Percentiles rank a stretch among this genome's conserved stretches.
Evolutionary conservation across 2,329 filamentous ascomycete species (phyloP).

Genomic region (Tolypocladium pustulatum): DNA sequence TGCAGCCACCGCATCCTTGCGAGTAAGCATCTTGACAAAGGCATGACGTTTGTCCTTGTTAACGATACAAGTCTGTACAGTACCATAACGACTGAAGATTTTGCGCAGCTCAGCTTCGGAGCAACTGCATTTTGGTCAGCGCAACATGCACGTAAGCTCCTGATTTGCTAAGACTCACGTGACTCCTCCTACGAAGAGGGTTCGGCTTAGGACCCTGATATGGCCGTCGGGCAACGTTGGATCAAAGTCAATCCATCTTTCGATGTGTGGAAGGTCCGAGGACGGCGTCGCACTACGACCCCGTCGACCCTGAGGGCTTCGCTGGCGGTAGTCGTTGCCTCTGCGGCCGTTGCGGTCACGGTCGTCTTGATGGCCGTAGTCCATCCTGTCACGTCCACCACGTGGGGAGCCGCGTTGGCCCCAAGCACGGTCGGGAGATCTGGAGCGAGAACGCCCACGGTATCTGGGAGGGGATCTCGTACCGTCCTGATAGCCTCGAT

Average conservation of each 20-base stretch:
- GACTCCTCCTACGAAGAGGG: conserved; percentile 92
- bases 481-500: conserved; percentile 44
- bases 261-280: conserved; percentile 19
- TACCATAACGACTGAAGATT: conserved; percentile 72
- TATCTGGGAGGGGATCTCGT: conserved; percentile 54
- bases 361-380: conserved; percentile 57
- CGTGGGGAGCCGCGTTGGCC: conserved; percentile 56
- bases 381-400: conserved; percentile 54
- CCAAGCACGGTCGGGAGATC: conserved; percentile 69
- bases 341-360: conserved; percentile 41
- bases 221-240: conserved; percentile 58
- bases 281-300: conserved; percentile 52
- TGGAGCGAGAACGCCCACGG: conserved; percentile 59
- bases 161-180: conserved; percentile 49
- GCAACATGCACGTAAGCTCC: background rate
- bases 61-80: conserved; percentile 94
- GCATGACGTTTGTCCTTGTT: conserved; percentile 97
- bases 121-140: conserved; percentile 33
- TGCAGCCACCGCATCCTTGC: conserved; percentile 71
- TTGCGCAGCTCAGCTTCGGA: conserved; percentile 72
- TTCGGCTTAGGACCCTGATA: conserved; percentile 91
- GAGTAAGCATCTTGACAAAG: conserved; percentile 96
- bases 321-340: conserved; percentile 70
- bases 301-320: conserved; percentile 65
- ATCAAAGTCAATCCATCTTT: conserved; percentile 76